Percentiles rank a stretch among this genome's conserved stretches.
phyloP scores from a whole-genome alignment of 2,329 filamentous ascomycete genomes.

The Coniella vitis region DNA sequence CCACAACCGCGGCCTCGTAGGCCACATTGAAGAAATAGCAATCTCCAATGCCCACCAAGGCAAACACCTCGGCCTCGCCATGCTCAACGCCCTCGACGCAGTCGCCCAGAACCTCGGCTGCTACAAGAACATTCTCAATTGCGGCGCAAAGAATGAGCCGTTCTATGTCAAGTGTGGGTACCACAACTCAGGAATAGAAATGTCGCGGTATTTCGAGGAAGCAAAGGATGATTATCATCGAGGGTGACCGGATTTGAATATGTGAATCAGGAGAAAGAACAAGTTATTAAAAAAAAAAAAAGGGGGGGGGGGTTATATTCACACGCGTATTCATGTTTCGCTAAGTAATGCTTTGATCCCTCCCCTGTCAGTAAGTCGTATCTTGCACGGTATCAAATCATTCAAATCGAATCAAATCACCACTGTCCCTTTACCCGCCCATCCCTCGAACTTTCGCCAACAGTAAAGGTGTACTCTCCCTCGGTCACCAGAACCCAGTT shows the following conservation, averaged over 20 bases:
- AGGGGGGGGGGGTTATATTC: no score
- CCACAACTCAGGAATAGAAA: constrained; percentile 14
- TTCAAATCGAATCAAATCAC: no score
- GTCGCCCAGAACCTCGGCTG: constrained; percentile 68
- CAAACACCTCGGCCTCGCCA: constrained; percentile 68
- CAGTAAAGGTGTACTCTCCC: constrained; percentile 33
- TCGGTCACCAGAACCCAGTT: constrained; percentile 59
- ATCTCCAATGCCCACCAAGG: constrained; percentile 73
- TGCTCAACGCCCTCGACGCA: constrained; percentile 71
- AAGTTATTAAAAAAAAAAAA: no score
- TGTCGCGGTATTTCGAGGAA: constrained; percentile 16
- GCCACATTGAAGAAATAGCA: constrained; percentile 81
- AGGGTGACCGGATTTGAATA: background rate
- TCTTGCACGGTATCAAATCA: no score
- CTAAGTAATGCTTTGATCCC: no score
- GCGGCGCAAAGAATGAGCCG: constrained; percentile 68
- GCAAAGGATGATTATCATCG: constrained; percentile 11
- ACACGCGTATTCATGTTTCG: no score
- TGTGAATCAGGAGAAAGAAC: no score
- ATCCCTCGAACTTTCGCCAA: constrained; percentile 30
- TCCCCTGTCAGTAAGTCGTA: no score
- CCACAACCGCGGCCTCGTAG: constrained; percentile 60
- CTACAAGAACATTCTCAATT: constrained; percentile 77
- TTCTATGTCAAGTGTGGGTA: constrained; percentile 52
- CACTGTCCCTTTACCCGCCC: constrained; percentile 15